Evolutionary conservation across 2,329 filamentous ascomycete genomes (phyloP), one percentile per base, ranked within the genome.

Genomic region (Cladosporium sp.): DNA sequence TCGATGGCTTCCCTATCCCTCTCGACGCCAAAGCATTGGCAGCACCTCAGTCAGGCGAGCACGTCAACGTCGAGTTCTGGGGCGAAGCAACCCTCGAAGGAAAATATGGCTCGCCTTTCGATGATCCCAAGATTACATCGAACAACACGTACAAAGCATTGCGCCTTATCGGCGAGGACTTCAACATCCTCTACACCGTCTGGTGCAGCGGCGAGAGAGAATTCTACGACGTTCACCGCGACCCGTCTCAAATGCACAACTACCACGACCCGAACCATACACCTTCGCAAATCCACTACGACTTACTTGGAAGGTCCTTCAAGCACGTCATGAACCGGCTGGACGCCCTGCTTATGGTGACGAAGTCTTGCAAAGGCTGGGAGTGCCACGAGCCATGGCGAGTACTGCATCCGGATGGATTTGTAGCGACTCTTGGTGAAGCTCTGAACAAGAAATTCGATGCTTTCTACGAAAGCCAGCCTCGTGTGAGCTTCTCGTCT

Each of bases 121-220:
- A 67, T 13, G 63, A 63, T 25, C 25, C 48, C 4, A 49, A 46
- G 10, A 18, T 49, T 2, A 39, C 39, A 1, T 43, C 67, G 7
- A 74, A 75, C 66, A 71, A 73, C 26, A 74, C 74, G 1, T 75
- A 75, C 68, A 75, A 75, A 58, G 72, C 73, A 8, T 66, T 75
- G 10, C 69, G 73, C 5, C 28, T 75, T 3, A 64, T 71, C 10
- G 69, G 68, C 21, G 63, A 70, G 4, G 67, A 59, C 6, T 90
- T 90, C 71, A 85, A 84, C 70, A 73, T 91, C 6, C 86, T 87
- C 68, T 91, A 91, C 70, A 83, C 86, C 0, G 86, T 90, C 0
- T 91, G 88, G 88, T 91, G 89, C 71, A 89, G 78, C 7, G 86
- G 87, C 60, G 88, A 90, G 71, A 84, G 85, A 63, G 88, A 91